Conservation (phyloP, 1,284 basidiomycete species). For the Mycena citricolor region DNA sequence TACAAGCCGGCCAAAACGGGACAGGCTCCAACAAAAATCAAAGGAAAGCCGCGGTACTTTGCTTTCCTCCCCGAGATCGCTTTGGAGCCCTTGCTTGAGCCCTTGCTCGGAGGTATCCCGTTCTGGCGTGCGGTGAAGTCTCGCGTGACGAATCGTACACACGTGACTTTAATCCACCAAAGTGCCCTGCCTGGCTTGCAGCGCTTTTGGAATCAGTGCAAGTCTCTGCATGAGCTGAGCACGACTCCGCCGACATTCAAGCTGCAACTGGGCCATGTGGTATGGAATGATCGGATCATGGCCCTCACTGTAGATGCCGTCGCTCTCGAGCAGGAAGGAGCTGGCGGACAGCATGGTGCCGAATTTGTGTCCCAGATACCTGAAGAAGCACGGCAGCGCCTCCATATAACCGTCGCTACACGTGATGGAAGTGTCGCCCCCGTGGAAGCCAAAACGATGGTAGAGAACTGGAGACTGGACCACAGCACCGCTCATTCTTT, state of each 20-base stretch:
- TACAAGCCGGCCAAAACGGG: constrained; percentile 50
- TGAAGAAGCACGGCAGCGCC: constrained; percentile 43
- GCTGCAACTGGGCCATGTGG: constrained; percentile 61
- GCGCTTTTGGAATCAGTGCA: constrained; percentile 69
- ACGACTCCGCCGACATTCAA: constrained; percentile 53
- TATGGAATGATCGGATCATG: constrained; percentile 85
- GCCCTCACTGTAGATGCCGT: constrained; percentile 67
- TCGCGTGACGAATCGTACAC: constrained; percentile 67
- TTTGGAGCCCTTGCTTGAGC: constrained; percentile 47
- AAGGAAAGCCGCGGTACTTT: constrained; percentile 60
- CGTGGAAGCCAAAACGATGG: constrained; percentile 71
- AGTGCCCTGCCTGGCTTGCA: constrained; percentile 51
- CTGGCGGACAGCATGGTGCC: constrained; percentile 34
- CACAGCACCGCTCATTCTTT: constrained; percentile 33
- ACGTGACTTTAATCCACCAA: constrained; percentile 85
- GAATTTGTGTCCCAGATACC: constrained; percentile 53
- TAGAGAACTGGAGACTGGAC: constrained; percentile 55
- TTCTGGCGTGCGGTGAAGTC: constrained; percentile 55
- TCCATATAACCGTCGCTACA: constrained; percentile 94
- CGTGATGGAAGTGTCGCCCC: constrained; percentile 51
- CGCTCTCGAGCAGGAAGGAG: constrained; percentile 32
- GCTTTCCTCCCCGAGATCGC: constrained; percentile 76
- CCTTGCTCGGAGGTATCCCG: constrained; percentile 26
- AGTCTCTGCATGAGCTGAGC: constrained; percentile 42
- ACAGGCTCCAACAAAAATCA: constrained; percentile 35